Conservation (phyloP, 2,329 filamentous ascomycete species). For the Lecanosticta acicola region DNA sequence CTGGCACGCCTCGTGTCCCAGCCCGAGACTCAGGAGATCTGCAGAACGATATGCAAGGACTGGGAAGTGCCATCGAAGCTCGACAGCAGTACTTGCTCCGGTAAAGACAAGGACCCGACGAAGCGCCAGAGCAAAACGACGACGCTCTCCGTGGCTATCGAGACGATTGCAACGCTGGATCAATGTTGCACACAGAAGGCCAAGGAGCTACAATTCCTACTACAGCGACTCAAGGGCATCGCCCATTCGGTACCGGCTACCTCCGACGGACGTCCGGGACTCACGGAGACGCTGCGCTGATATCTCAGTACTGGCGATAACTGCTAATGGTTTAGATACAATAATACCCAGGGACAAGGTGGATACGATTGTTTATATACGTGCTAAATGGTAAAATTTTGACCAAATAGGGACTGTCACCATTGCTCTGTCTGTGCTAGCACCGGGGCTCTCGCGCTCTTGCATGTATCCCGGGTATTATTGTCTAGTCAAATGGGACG, state of each 20-base stretch:
- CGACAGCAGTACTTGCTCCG: conserved; percentile 8
- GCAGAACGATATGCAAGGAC: conserved; percentile 12
- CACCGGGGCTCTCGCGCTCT: too few relatives aligned
- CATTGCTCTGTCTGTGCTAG: too few relatives aligned
- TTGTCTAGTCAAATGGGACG: too few relatives aligned
- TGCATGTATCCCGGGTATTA: too few relatives aligned
- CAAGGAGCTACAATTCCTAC: conserved; percentile 11
- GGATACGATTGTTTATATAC: too few relatives aligned
- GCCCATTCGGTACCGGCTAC: conserved; percentile 2
- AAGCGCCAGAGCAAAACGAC: conserved; percentile 20
- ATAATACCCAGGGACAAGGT: too few relatives aligned
- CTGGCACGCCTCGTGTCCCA: conserved; percentile 15
- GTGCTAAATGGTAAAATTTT: too few relatives aligned
- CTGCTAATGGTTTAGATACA: too few relatives aligned
- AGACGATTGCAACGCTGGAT: conserved; percentile 14
- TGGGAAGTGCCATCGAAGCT: conserved; percentile 16
- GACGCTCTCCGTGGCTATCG: conserved; percentile 16
- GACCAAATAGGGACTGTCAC: too few relatives aligned
- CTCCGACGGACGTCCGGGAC: not conserved
- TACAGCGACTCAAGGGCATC: conserved; percentile 1
- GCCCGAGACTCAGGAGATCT: conserved; percentile 15
- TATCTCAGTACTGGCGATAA: too few relatives aligned
- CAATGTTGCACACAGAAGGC: conserved; percentile 12
- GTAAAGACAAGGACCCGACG: conserved; percentile 10
- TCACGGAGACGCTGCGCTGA: not conserved